Conservation (phyloP, 345 rosid species). For the Excoecaria agallocha region DNA sequence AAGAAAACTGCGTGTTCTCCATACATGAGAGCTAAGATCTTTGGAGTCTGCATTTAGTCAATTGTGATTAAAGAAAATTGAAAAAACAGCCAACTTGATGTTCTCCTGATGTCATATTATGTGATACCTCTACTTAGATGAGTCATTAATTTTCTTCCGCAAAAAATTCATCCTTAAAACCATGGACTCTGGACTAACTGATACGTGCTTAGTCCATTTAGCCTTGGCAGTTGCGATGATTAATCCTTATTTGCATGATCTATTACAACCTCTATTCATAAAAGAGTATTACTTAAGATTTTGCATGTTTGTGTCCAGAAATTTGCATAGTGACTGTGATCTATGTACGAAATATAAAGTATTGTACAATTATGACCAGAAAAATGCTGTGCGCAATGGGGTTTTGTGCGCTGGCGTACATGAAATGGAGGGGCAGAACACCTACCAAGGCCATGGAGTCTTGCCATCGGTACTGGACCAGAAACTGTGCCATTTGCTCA, state of each 20-base stretch:
- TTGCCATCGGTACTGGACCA: conserved; percentile 66
- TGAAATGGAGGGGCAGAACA: conserved; percentile 32
- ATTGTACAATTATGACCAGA: conserved; percentile 7
- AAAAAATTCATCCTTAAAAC: neutral
- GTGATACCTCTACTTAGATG: neutral
- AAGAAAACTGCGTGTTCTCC: neutral
- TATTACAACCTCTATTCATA: neutral
- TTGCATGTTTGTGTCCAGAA: neutral
- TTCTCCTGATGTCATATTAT: neutral
- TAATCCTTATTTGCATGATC: neutral
- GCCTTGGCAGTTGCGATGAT: neutral
- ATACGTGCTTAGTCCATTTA: neutral
- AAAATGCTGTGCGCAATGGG: conserved; percentile 30
- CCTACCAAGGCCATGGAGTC: conserved; percentile 53
- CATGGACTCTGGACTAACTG: neutral
- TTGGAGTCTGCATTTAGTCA: neutral
- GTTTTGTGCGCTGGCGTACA: conserved; percentile 26
- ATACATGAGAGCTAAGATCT: neutral
- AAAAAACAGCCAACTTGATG: neutral
- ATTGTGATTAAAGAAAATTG: neutral
- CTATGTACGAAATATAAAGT: neutral
- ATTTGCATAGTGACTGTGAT: neutral
- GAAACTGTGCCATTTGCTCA: conserved; percentile 66
- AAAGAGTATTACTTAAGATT: neutral
- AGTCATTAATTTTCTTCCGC: neutral